Evolutionary conservation across 352 stramenopile genomes (phyloP).

Genomic region (Phytopythium oedochilum): DNA sequence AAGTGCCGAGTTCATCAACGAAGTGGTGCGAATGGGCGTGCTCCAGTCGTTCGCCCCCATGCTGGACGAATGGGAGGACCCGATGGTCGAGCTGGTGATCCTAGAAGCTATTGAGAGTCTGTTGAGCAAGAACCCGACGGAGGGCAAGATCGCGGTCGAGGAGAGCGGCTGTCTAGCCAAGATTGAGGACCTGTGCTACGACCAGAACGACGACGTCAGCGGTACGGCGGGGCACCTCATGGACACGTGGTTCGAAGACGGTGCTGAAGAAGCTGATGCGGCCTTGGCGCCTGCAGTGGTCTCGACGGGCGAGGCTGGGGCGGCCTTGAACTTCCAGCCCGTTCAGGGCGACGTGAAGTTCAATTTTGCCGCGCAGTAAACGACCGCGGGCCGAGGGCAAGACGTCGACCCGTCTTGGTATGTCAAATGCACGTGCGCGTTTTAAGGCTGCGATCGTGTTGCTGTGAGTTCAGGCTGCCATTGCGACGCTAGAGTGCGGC

Average conservation of each 20-base stretch:
- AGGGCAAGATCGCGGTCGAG: conserved; percentile 65
- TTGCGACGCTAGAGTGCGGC: background rate
- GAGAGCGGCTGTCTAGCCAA: conserved; percentile 72
- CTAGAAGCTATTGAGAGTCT: conserved; percentile 74
- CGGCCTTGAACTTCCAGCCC: conserved; percentile 64
- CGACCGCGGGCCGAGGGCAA: background rate
- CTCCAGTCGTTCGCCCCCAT: conserved; percentile 68
- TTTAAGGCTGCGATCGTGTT: background rate
- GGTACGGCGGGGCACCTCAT: conserved; percentile 68
- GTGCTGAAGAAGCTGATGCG: conserved; percentile 38
- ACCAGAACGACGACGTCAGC: conserved; percentile 78
- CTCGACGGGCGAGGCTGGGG: conserved; percentile 7
- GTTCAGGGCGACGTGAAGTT: conserved; percentile 64
- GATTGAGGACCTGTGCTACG: conserved; percentile 82
- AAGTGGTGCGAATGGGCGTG: conserved; percentile 71
- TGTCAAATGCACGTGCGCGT: background rate
- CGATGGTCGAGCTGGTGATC: conserved; percentile 83
- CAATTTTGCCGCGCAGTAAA: conserved; percentile 42
- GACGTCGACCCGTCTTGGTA: background rate
- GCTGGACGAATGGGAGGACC: conserved; percentile 82
- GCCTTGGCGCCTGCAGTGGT: conserved; percentile 49
- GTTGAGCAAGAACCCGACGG: conserved; percentile 54
- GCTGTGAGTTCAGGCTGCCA: too few relatives aligned
- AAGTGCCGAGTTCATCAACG: conserved; percentile 43
- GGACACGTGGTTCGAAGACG: conserved; percentile 78